phyloP scores from a whole-genome alignment of 441 rosid species.

The Pelargonium myrrhifolium region DNA sequence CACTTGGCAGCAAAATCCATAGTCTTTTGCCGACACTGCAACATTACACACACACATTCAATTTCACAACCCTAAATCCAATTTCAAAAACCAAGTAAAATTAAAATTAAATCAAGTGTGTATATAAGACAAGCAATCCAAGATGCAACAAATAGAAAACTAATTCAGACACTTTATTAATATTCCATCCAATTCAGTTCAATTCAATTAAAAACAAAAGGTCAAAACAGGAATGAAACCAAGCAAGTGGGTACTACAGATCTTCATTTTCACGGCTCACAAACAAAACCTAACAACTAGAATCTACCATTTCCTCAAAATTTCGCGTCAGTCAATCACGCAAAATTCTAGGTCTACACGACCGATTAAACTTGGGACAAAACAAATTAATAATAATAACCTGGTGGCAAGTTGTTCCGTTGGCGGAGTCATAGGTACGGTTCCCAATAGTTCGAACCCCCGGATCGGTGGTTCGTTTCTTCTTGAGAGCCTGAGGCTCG shows the following conservation, averaged over 20 bases:
- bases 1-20: conserved; percentile 31
- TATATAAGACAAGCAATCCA: too few species aligned
- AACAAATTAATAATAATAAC: not conserved
- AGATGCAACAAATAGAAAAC: too few species aligned
- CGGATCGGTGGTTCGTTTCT: not conserved
- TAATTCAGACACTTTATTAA: not conserved
- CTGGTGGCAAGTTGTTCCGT: conserved; percentile 2
- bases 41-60: not conserved
- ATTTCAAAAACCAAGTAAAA: too few species aligned
- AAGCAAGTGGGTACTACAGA: not conserved
- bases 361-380: not conserved
- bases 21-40: conserved; percentile 38
- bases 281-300: not conserved
- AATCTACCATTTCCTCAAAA: too few species aligned
- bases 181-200: not conserved
- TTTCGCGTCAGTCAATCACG: not conserved
- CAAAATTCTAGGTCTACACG: not conserved
- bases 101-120: too few species aligned
- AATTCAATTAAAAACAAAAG: not conserved
- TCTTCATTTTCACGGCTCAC: not conserved
- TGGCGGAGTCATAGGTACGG: not conserved
- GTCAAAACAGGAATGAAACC: not conserved
- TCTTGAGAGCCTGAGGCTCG: not conserved
- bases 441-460: conserved; percentile 1
- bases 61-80: too few species aligned